Base-by-base conservation (phyloP, 495 filamentous ascomycete species). In the Aeminium ludgeri region DNA sequence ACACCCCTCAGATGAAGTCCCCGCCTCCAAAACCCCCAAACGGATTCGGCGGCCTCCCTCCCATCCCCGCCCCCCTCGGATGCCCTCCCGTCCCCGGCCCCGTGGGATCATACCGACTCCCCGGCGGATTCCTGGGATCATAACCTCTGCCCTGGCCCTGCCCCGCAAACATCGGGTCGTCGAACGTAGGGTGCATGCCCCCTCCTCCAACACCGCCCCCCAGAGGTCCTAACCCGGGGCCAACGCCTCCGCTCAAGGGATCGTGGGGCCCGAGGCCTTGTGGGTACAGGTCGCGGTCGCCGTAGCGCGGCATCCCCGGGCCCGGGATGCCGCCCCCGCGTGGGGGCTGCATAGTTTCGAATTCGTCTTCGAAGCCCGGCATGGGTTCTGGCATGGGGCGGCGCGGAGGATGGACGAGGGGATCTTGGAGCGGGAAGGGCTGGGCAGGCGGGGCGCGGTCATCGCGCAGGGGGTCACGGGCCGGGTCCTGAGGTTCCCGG, bases 181-280 rank as follows among this genome's bases (percentile, higher is more conserved):
- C 84, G 51, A 92, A 86, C 0, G 84, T 91, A 0, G 89, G 89
- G 60, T 95, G 82, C 89, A 96, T 96, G 1, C 89, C 89, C 31
- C 77, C 73, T 3, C 69, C 70, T 0, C 73, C 72, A 28, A 38
- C 31, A n/a, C n/a, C n/a, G n/a, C n/a, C n/a, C n/a, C n/a, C n/a
- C n/a, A n/a, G n/a, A 3, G 25, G 30, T 25, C 65, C 65, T 25
- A 65, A 55, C 1, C 73, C 62, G 41, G 68, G 67, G 2, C 60
- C 40, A 1, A 84, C 68, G 10, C 68, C 63, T 6, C 75, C 75
- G 15, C 79, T 59, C 3, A 94, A 53, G 1, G 86, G 85, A 61
- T 93, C 84, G 54, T 84, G 57, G 0, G 86, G 87, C 0, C 83
- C 89, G 10, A 96, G 57, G 10, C 87, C 86, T 15, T 74, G 71